A percentile compares a stretch with the other conserved stretches of the same genome.
Conservation (phyloP, 202 grass and related monocot species). For the Brachypodium distachyon region DNA sequence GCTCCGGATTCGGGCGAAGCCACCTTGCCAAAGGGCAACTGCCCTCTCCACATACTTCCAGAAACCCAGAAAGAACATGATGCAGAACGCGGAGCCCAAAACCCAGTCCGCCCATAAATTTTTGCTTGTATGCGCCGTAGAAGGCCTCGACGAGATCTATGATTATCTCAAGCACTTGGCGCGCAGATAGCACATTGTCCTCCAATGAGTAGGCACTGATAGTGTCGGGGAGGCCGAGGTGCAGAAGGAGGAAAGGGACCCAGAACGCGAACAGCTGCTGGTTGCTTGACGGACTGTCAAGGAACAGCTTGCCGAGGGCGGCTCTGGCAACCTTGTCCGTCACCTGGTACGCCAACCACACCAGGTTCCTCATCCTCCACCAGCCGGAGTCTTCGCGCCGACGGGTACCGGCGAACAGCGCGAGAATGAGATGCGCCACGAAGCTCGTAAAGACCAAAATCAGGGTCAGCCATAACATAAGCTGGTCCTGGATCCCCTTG, state of each 20-base stretch:
- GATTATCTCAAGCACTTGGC: background rate
- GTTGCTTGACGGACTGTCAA: background rate
- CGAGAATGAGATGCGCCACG: constrained; percentile 11
- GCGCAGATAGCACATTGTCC: background rate
- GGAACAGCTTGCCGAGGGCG: background rate
- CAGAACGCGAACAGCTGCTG: background rate
- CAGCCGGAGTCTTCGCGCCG: background rate
- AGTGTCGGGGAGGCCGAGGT: background rate
- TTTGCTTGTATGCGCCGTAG: background rate
- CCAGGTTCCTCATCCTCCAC: background rate
- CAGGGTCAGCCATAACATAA: background rate
- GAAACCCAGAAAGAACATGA: background rate
- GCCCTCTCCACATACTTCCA: background rate
- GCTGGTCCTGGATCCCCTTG: background rate
- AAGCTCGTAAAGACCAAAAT: constrained; percentile 11
- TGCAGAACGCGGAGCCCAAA: background rate
- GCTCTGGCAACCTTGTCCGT: background rate
- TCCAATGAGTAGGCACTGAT: background rate
- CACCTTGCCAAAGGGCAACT: background rate
- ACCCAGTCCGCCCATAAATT: background rate
- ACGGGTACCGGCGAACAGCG: background rate
- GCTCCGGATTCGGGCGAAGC: too few species aligned
- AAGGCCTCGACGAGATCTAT: background rate
- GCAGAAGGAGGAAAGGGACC: background rate
- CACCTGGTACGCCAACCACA: background rate